phyloP scores from a whole-genome alignment of 441 rosid genomes.

The Adansonia madagascariensis region DNA sequence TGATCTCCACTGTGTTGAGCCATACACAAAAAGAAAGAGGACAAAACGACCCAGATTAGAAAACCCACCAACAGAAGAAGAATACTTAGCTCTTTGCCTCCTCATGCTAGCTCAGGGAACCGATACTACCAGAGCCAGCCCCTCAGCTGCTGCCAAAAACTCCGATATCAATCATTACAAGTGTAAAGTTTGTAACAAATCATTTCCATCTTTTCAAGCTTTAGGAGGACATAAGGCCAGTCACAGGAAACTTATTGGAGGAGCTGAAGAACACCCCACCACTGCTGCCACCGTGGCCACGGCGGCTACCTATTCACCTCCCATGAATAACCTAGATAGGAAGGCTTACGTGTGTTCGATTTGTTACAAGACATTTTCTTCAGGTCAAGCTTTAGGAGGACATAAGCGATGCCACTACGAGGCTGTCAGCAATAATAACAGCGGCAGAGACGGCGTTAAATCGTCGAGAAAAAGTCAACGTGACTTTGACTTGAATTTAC shows the following conservation, averaged over 20 bases:
- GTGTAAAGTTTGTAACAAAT: slow-evolving; percentile 48
- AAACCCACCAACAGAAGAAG: slow-evolving; percentile 46
- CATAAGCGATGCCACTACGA: slow-evolving; percentile 71
- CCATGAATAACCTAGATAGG: slow-evolving; percentile 15
- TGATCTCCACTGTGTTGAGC: slow-evolving; percentile 35
- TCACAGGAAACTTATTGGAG: slow-evolving; percentile 42
- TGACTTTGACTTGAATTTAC: slow-evolving; percentile 62
- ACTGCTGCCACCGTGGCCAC: not conserved
- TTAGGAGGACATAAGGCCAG: slow-evolving; percentile 59
- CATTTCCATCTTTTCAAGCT: slow-evolving; percentile 50
- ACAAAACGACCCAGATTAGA: slow-evolving; percentile 48
- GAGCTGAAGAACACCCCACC: slow-evolving; percentile 16
- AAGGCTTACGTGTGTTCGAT: slow-evolving; percentile 47
- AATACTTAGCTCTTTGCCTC: slow-evolving; percentile 56
- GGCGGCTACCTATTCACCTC: not conserved
- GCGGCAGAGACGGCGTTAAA: slow-evolving; percentile 6
- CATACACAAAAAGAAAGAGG: slow-evolving; percentile 42
- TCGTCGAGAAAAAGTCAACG: slow-evolving; percentile 35
- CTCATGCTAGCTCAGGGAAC: slow-evolving; percentile 56
- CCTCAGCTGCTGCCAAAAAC: slow-evolving; percentile 15
- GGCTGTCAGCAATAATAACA: slow-evolving; percentile 28
- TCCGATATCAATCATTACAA: slow-evolving; percentile 27
- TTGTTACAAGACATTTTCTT: slow-evolving; percentile 55
- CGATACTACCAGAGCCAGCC: not conserved
- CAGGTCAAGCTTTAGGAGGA: slow-evolving; percentile 73